Evolutionary conservation across 441 rosid species (phyloP).

Genomic region (Erodium moschatum): DNA sequence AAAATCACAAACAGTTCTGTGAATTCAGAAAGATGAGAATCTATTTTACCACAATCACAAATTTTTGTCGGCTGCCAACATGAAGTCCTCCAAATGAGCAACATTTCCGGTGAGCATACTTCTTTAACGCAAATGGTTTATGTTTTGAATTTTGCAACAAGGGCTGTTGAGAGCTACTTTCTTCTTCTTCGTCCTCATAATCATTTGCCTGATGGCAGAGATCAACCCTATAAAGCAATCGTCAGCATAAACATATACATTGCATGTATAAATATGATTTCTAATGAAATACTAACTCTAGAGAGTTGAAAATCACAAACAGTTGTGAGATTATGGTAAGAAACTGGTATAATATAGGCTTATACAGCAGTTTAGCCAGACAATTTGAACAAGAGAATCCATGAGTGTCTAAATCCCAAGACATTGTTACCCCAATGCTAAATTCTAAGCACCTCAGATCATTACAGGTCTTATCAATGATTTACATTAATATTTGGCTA

Average conservation of each 20-base stretch:
- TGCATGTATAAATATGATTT: conserved; percentile 7
- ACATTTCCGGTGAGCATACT: conserved; percentile 33
- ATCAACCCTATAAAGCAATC: conserved; percentile 57
- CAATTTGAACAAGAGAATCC: too few species aligned
- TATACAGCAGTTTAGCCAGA: too few species aligned
- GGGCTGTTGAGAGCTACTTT: conserved; percentile 30
- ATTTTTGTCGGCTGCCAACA: conserved; percentile 46
- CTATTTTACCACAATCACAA: conserved; percentile 41
- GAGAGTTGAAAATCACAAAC: too few species aligned
- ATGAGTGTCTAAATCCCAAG: too few species aligned
- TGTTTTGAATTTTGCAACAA: conserved; percentile 35
- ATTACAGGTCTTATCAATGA: too few species aligned
- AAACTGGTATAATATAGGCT: too few species aligned
- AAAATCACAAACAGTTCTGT: conserved; percentile 5
- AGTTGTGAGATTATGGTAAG: too few species aligned
- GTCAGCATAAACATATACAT: conserved; percentile 26
- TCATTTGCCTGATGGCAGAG: conserved; percentile 86
- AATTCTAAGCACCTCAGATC: too few species aligned
- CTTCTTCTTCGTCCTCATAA: conserved; percentile 32
- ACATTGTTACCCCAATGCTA: too few species aligned
- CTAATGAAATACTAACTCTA: conserved; percentile 2
- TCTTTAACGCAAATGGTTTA: conserved; percentile 29
- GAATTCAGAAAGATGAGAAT: background rate
- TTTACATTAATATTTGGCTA: too few species aligned
- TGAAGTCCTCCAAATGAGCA: conserved; percentile 40